phyloP scores from a whole-genome alignment of 2,329 filamentous ascomycete species.

The Bertia moriformis region DNA sequence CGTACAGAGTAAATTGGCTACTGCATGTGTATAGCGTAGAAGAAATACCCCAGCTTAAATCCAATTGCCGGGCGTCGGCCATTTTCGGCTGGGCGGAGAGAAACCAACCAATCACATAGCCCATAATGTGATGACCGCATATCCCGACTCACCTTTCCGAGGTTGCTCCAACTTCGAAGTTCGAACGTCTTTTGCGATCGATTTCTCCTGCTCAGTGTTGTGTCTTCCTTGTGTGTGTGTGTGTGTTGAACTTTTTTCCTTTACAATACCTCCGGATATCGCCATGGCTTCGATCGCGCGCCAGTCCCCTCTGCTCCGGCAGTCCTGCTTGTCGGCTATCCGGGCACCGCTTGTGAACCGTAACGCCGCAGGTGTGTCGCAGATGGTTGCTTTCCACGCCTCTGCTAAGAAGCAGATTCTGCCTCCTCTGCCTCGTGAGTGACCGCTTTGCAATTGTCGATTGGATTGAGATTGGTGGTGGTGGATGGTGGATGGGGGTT shows the following conservation, averaged over 20 bases:
- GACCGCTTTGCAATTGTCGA: too few species aligned
- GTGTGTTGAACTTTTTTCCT: too few species aligned
- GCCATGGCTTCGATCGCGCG: neutral
- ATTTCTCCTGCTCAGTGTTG: too few species aligned
- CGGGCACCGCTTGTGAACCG: neutral
- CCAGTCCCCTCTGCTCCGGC: neutral
- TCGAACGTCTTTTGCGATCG: too few species aligned
- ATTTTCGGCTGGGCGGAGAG: conserved; percentile 19
- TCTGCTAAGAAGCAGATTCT: conserved; percentile 63
- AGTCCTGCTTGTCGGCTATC: neutral
- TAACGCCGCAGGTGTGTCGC: conserved; percentile 12
- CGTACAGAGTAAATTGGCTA: too few species aligned
- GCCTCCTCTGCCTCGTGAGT: conserved; percentile 73
- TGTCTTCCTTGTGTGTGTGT: too few species aligned
- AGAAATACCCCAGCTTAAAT: neutral
- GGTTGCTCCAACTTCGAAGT: conserved; percentile 8
- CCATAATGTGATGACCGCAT: conserved; percentile 20
- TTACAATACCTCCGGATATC: too few species aligned
- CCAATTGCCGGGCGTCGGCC: conserved; percentile 11
- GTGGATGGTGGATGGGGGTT: neutral
- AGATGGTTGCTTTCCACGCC: conserved; percentile 74
- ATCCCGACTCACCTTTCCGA: conserved; percentile 19
- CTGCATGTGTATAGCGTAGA: too few species aligned
- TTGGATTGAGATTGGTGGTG: neutral
- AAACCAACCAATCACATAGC: conserved; percentile 16